Percentiles rank a stretch among this genome's conserved stretches.
Conservation (phyloP, 306 rosid species). For the Styphnolobium japonicum region DNA sequence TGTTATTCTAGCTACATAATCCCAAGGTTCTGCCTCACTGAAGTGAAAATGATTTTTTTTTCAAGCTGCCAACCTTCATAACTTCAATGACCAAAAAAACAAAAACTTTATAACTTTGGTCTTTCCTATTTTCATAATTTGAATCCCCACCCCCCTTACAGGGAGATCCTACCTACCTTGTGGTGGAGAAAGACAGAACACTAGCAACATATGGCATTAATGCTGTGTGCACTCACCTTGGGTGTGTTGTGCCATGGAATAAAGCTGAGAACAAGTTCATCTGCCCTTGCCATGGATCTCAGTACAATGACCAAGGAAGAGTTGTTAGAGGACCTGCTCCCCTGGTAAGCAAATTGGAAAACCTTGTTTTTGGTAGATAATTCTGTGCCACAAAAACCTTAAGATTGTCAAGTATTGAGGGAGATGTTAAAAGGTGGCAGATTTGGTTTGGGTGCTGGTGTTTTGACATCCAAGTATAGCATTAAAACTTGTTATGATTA, state of each 20-base stretch:
- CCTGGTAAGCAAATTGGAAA: slow-evolving; percentile 53
- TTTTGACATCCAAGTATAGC: not conserved
- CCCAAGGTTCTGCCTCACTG: not conserved
- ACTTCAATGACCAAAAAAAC: too few relatives aligned
- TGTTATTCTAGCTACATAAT: not conserved
- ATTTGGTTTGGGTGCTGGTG: not conserved
- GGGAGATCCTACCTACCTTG: slow-evolving; percentile 98
- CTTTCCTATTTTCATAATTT: not conserved
- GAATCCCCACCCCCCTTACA: slow-evolving; percentile 6
- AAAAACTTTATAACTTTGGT: too few relatives aligned
- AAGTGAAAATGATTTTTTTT: slow-evolving; percentile 2
- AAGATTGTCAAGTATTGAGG: not conserved
- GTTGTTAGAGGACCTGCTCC: slow-evolving; percentile 99
- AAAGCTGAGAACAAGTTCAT: slow-evolving; percentile 81
- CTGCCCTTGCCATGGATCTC: slow-evolving; percentile 99
- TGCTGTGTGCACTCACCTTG: slow-evolving; percentile 99
- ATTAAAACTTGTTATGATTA: not conserved
- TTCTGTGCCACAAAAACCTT: not conserved
- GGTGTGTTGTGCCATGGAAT: slow-evolving; percentile 96
- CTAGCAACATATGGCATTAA: slow-evolving; percentile 89
- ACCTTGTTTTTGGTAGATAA: not conserved
- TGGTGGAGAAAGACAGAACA: slow-evolving; percentile 81
- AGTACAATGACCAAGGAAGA: slow-evolving; percentile 82
- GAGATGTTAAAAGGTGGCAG: not conserved
- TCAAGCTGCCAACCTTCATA: not conserved